Conservation (phyloP, 2,329 filamentous ascomycete genomes). For the Clonostachys rhizophaga region DNA sequence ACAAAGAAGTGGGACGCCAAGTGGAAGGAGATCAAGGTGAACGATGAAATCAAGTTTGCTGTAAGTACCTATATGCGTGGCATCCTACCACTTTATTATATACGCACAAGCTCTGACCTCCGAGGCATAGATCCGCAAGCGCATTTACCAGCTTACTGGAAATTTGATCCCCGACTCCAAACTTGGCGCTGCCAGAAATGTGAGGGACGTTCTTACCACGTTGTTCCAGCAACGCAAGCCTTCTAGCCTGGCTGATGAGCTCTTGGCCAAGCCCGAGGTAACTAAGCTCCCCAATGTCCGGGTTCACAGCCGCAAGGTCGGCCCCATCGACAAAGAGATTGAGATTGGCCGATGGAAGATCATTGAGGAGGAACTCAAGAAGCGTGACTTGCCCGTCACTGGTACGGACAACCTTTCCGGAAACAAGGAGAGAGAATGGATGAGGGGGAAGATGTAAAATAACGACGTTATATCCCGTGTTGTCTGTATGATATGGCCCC, state of each 20-base stretch:
- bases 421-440: conserved; percentile 36
- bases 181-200: conserved; percentile 50
- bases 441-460: conserved; percentile 11
- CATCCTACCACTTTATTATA: not conserved
- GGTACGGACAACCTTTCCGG: conserved; percentile 34
- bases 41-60: conserved; percentile 65
- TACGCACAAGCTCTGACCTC: not conserved
- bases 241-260: conserved; percentile 57
- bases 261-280: conserved; percentile 40
- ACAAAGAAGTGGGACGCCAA: conserved; percentile 41
- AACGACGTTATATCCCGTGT: no score
- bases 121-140: conserved; percentile 65
- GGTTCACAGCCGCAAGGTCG: conserved; percentile 60
- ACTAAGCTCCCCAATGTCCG: conserved; percentile 62
- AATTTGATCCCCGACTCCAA: conserved; percentile 67
- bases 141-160: conserved; percentile 76
- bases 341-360: conserved; percentile 74
- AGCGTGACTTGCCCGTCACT: conserved; percentile 54
- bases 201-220: conserved; percentile 48
- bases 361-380: conserved; percentile 65
- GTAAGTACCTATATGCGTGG: conserved; percentile 42
- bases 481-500: no score
- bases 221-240: conserved; percentile 50
- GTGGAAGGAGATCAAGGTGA: conserved; percentile 56
- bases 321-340: conserved; percentile 67